Evolutionary conservation across 2,329 filamentous ascomycete species (phyloP).

Genomic region (Cercospora citrullina): DNA sequence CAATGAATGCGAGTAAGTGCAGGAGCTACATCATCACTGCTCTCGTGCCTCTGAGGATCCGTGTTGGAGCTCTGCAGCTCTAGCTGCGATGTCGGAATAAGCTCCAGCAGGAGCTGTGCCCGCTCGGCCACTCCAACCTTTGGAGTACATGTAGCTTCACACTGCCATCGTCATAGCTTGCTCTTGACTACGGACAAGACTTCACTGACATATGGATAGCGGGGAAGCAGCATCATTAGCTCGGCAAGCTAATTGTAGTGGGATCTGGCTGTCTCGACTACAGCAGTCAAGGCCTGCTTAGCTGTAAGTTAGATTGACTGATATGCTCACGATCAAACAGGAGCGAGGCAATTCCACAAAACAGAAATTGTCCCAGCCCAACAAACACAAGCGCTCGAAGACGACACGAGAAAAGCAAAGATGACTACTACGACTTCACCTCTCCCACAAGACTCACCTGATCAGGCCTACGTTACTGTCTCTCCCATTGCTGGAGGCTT

Average conservation of each 20-base stretch:
- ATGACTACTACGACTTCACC: constrained; percentile 10
- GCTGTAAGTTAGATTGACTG: not conserved
- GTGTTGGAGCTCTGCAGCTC: constrained; percentile 2
- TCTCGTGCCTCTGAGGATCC: not conserved
- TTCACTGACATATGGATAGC: not conserved
- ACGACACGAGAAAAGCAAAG: not conserved
- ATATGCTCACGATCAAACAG: not conserved
- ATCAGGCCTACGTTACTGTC: constrained; percentile 36
- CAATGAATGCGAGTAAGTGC: not conserved
- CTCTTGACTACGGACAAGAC: not conserved
- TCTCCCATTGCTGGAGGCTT: constrained; percentile 37
- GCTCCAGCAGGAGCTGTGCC: constrained; percentile 9
- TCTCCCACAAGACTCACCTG: constrained; percentile 26
- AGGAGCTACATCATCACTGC: constrained; percentile 2
- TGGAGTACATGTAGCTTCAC: not conserved
- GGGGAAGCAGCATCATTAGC: not conserved
- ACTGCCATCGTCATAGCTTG: not conserved
- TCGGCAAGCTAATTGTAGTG: not conserved
- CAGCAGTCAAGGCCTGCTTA: not conserved
- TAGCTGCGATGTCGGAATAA: constrained; percentile 12
- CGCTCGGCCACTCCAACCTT: not conserved
- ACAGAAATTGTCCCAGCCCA: not conserved
- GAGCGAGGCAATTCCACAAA: not conserved
- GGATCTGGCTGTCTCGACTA: not conserved
- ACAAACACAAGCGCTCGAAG: not conserved